phyloP scores from a whole-genome alignment of 2,329 filamentous ascomycete genomes.

The Eurotiales sp. region DNA sequence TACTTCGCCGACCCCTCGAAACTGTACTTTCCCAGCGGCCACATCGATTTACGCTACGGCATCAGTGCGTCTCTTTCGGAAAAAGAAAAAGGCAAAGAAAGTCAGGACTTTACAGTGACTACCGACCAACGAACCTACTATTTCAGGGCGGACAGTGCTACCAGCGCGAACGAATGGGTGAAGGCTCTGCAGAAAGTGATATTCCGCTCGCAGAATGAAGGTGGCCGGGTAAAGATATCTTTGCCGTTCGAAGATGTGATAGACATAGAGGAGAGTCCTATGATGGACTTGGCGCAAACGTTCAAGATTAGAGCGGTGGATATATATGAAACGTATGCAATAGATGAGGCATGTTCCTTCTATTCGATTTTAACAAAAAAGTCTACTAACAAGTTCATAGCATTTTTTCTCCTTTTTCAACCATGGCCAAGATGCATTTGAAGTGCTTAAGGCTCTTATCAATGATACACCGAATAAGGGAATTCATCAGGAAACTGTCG shows the following conservation, averaged over 20 bases:
- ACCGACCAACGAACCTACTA: conserved; percentile 80
- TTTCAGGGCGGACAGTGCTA: conserved; percentile 81
- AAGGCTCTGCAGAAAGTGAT: conserved; percentile 91
- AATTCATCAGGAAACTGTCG: conserved; percentile 29
- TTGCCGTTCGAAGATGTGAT: conserved; percentile 84
- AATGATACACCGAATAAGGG: conserved; percentile 57
- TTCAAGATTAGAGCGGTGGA: conserved; percentile 91
- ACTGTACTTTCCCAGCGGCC: conserved; percentile 85
- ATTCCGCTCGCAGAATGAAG: conserved; percentile 91
- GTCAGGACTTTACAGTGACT: conserved; percentile 71
- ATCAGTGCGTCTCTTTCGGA: conserved; percentile 79
- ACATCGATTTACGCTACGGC: conserved; percentile 87
- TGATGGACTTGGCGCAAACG: conserved; percentile 88
- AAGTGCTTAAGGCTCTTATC: conserved; percentile 69
- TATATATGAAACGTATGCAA: conserved; percentile 88
- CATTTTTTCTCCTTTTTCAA: conserved; percentile 98
- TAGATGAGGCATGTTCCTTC: conserved; percentile 70
- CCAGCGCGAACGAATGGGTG: conserved; percentile 94
- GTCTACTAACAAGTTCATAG: conserved; percentile 38
- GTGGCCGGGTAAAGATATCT: conserved; percentile 94
- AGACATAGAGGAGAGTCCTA: conserved; percentile 86
- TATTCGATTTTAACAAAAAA: not conserved
- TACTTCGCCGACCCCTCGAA: conserved; percentile 84
- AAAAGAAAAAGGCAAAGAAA: conserved; percentile 68
- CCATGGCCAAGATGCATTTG: conserved; percentile 76